Evolutionary conservation across 352 stramenopile species (phyloP), one percentile per base, ranked within the genome.

Genomic region (Phytopythium ostracodes): DNA sequence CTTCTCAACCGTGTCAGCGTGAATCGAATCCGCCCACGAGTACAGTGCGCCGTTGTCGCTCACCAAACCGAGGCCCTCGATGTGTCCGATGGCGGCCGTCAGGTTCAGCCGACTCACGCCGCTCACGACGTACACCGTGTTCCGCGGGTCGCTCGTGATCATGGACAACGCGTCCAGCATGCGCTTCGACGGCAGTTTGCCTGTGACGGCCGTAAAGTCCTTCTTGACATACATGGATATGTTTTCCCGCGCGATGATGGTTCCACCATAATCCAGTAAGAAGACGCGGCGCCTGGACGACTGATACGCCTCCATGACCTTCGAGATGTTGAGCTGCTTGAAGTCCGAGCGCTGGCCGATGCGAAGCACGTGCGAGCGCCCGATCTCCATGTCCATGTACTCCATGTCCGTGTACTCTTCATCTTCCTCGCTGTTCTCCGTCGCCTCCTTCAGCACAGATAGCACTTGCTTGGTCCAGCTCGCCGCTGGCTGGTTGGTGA

Each of bases 41-140:
- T 98, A 99, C 40, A 96, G 81, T 1, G 94, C 89, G 42, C 97
- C 97, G 73, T 99, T 99, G 60, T 97, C 95, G 15, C 96, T 94
- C 25, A 96, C 96, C 5, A 99, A 69, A 11, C 95, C 96, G 15
- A 99, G 79, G 9, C 91, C 88, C n/a, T 74, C 73, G 66, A 98
- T 94, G 61, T 98, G 79, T 12, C 96, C 95, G 47, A 99, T 73
- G 3, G 94, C 91, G 15, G 88, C 74, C 29, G 94, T 89, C 29
- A 99, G 74, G 65, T 97, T 96, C 57, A 87, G 76, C 53, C 91
- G 81, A 6, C 88, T 96, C 64, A 98, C 91, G 24, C 96, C 96
- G 49, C 92, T 98, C 25, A 99, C 91, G n/a, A 99, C 92, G 72
- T 98, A 98, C n/a, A 99, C 92, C 4, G 90, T 97, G 81, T 99